These are phyloP conservation scores for Musa acuminata DNA, from an alignment of 176 grass and related monocot genomes.

Conservation along the genomic window DNA sequence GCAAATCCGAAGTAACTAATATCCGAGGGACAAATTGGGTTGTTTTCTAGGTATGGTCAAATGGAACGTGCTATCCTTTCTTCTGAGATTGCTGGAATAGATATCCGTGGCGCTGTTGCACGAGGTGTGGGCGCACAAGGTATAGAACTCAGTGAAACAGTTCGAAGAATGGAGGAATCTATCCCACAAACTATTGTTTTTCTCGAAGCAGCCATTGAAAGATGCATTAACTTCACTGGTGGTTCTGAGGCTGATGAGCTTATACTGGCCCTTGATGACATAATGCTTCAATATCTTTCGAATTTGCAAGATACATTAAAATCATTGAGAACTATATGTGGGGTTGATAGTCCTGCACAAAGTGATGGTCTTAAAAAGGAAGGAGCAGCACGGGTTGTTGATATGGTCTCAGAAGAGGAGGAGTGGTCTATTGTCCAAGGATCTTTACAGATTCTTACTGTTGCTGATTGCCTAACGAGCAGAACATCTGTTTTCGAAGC, in stretches of 20 bases:
- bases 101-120: slow-evolving; percentile 79
- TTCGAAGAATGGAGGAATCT: slow-evolving; percentile 97
- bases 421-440: slow-evolving; percentile 99
- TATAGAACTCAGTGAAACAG: slow-evolving; percentile 98
- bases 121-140: slow-evolving; percentile 89
- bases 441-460: slow-evolving; percentile 90
- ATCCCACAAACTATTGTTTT: slow-evolving; percentile 83
- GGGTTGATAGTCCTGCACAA: slow-evolving; percentile 53
- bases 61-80: slow-evolving; percentile 93
- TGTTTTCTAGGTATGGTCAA: slow-evolving; percentile 69
- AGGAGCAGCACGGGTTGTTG: slow-evolving; percentile 37
- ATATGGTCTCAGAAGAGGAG: slow-evolving; percentile 93
- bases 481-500: slow-evolving; percentile 94
- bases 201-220: slow-evolving; percentile 91
- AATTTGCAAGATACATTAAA: slow-evolving; percentile 91
- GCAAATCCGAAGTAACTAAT: not conserved
- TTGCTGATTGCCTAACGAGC: slow-evolving; percentile 84
- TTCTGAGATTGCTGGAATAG: slow-evolving; percentile 66
- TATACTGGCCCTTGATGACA: slow-evolving; percentile 71
- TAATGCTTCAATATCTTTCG: slow-evolving; percentile 90
- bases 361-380: slow-evolving; percentile 48
- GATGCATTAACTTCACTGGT: slow-evolving; percentile 90
- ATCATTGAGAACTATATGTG: slow-evolving; percentile 74
- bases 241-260: slow-evolving; percentile 95
- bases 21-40: not conserved